Evolutionary conservation across 1,284 basidiomycete genomes (phyloP), one percentile per base, ranked within the genome.

Genomic region (Lignosus rhinocerotis): DNA sequence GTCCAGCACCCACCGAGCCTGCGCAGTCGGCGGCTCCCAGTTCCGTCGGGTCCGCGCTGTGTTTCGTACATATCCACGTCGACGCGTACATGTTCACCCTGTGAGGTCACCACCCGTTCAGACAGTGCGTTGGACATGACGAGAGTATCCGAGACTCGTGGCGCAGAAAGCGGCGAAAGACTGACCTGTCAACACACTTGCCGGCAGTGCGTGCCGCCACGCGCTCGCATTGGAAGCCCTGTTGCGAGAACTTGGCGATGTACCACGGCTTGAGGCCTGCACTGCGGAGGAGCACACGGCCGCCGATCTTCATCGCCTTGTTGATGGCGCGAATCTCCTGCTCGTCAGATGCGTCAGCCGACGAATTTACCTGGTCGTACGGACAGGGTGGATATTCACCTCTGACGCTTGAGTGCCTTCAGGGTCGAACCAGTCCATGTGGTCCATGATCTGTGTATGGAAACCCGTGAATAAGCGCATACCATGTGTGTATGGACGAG

Each of bases 1-100:
- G 21, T 21, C 49, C 56, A 11, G 39, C 31, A 17, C 54, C 53
- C 34, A 19, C n/a, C n/a, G n/a, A 33, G 19, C 17, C 30, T 7
- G 32, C 54, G 16, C 25, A n/a, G 11, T 4, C 16, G 6, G 47
- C 51, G 17, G 9, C 25, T 25, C 4, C 31, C 38, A 38, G 33
- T 9, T 48, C 54, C 6, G 63, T 54, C 10, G 60, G 56, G 42
- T 61, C 63, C 8, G 48, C 17, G 17, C 48, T 45, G 39, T 58
- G 51, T 53, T 66, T 66, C 16, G 53, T 64, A 58, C 65, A 66
- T 44, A 66, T 60, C 65, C 65, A 66, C 2, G 65, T 66, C 46
- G 65, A 66, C 12, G 65, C 65, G 43, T 66, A 66, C 65, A 66
- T 66, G 51, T 66, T 66, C 42, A 66, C 65, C 32, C 65, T 66